Base-by-base conservation (phyloP, 2,329 filamentous ascomycete species). In the Rutstroemia sp. region DNA sequence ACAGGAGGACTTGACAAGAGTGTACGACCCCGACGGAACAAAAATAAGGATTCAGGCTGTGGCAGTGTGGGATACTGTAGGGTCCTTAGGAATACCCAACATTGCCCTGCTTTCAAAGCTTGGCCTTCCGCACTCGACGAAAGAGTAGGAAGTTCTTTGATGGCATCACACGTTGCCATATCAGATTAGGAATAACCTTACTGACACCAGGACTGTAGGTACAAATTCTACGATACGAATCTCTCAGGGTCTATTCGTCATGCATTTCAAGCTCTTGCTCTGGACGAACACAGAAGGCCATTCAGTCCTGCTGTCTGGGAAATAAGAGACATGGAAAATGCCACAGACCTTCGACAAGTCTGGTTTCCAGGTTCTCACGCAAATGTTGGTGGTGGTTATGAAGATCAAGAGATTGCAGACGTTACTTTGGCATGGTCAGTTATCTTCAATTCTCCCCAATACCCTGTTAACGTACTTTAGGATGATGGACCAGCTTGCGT, bases 181-280 rank as follows among this genome's bases (percentile, higher is more conserved):
- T 42, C 16, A 17, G 14, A 42, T 42, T n/a, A 19, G 39, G 12
- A 34, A 34, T 12, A 34, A 34, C 30, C 30, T 34, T 10, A 46
- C 42, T 46, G 12, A 46, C 19, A 23, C 12, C 17, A 46, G 21
- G 21, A 46, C 19, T n/a, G 9, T 25, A 46, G 42, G 42, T 67
- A 69, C 52, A 66, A 63, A 21, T 76, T 76, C 58, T 73, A 71
- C 54, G 72, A 76, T 63, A 77, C 75, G 4, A 69, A 72, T 51
- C 68, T 78, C 53, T 72, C 70, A 8, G 61, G 65, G 48, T 69
- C 69, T 56, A 71, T 79, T 36, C 68, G 73, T 56, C 69, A 78
- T 63, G 77, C 76, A 2, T 79, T 79, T 58, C 77, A 79, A 59
- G 76, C 76, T 8, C 67, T 80, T 6, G 75, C 76, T 5, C 70